phyloP scores from a whole-genome alignment of 169 alveolate genomes.

The Toxoplasma gondii region DNA sequence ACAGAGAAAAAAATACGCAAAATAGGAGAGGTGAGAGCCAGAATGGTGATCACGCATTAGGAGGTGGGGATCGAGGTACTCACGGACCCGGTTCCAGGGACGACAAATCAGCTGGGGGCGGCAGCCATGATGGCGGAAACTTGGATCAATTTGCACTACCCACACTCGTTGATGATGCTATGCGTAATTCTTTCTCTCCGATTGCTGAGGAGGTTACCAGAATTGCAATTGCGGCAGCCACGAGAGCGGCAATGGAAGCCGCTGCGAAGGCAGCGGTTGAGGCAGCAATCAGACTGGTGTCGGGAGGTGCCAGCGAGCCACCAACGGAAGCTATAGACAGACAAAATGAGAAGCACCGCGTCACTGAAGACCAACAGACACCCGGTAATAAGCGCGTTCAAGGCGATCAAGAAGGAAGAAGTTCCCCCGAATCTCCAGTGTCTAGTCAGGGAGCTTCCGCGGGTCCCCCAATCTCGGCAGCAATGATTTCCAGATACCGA shows the following conservation, averaged over 20 bases:
- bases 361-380: neutral
- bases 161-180: neutral
- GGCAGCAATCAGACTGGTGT: neutral
- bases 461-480: neutral
- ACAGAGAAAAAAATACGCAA: neutral
- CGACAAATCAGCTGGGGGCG: neutral
- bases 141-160: neutral
- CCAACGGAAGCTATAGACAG: neutral
- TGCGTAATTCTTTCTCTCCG: neutral
- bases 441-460: neutral
- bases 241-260: constrained; percentile 38
- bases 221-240: constrained; percentile 16
- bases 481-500: neutral
- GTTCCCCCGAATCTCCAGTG: neutral
- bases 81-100: neutral
- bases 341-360: neutral
- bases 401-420: neutral
- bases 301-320: too few species aligned
- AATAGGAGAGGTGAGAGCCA: neutral
- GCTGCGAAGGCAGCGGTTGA: constrained; percentile 12
- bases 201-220: neutral
- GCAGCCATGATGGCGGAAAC: neutral
- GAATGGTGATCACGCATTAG: neutral
- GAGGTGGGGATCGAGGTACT: too few species aligned
- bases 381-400: neutral